Evolutionary conservation across 2,329 filamentous ascomycete species (phyloP), one percentile per base, ranked within the genome.

Genomic region (Ceratocystis variospora): DNA sequence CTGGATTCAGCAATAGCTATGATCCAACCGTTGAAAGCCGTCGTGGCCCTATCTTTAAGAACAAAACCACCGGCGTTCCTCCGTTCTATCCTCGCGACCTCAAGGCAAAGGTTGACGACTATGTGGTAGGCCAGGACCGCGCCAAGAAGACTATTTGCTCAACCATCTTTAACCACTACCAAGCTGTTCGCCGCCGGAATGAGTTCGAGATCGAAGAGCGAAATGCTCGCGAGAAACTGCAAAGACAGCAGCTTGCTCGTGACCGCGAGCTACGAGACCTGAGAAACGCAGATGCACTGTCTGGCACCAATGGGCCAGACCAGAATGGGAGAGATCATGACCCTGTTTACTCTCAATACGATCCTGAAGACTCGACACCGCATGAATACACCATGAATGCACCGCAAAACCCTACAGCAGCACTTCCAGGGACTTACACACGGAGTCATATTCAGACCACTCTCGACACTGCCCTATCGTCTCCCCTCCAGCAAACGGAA

Each of bases 101-200:
- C 71, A 96, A 97, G 79, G 86, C 90, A 72, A 88, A 94, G 72
- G 85, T 97, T 41, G 94, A 99, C 74, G 89, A 94, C 73, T 99
- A 95, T 74, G 93, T 99, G 1, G 93, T 99, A 3, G 94, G 93
- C 50, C 94, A 99, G 75, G 90, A 96, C 70, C 85, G 90, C 68
- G 91, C 94, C 17, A 94, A 99, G 80, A 95, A 96, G 75, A 89
- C 92, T 15, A 85, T 97, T 69, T 94, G 90, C 70, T 87, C 93
- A 2, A 91, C 93, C 5, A 89, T 99, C 33, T 96, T 96, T 78
- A 96, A 97, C 73, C 94, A 99, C 74, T 96, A 97, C 73, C 90
- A 96, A 75, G 85, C 89, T 61, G 83, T 96, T 68, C 86, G 92
- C 28, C 83, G 90, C 72, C 81, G 90, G 62, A 84, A 87, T 68